phyloP scores from a whole-genome alignment of 1,284 basidiomycete genomes.

The Singerocomus inundabilis region DNA sequence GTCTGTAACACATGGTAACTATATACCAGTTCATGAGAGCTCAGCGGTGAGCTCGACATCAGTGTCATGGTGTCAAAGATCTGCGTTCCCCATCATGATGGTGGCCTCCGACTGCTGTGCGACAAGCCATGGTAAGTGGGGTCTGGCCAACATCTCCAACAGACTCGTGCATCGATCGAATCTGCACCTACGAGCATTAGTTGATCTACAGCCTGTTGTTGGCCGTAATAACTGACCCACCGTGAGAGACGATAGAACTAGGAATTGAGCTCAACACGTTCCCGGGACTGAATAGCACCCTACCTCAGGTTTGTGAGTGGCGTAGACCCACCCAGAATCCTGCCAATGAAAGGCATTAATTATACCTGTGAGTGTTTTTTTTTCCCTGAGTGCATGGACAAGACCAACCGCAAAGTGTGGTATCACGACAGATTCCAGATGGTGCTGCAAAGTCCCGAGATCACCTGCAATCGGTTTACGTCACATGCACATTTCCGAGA shows the following conservation, averaged over 20 bases:
- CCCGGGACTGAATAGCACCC: not conserved
- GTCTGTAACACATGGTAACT: not conserved
- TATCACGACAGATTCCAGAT: no score
- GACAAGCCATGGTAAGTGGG: not conserved
- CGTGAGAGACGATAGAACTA: not conserved
- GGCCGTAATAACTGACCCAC: not conserved
- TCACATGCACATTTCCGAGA: not conserved
- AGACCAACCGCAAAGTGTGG: not conserved
- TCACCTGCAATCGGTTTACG: not conserved
- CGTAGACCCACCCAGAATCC: not conserved
- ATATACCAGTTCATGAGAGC: not conserved
- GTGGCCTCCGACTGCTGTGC: not conserved
- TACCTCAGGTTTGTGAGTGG: not conserved
- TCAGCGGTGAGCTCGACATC: not conserved
- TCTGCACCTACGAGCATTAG: no score
- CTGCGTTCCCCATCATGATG: not conserved
- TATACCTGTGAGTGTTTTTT: no score
- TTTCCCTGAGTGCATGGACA: not conserved
- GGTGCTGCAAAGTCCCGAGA: not conserved
- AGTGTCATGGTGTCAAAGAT: slow-evolving; percentile 3
- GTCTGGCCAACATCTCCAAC: not conserved
- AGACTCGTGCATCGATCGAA: not conserved
- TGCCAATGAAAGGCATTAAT: not conserved
- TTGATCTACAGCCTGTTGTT: not conserved
- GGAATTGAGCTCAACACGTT: not conserved